A percentile compares a stretch with the other conserved stretches of the same genome.
Evolutionary conservation across 352 stramenopile species (phyloP).

Genomic region (Globisporangium splendens): DNA sequence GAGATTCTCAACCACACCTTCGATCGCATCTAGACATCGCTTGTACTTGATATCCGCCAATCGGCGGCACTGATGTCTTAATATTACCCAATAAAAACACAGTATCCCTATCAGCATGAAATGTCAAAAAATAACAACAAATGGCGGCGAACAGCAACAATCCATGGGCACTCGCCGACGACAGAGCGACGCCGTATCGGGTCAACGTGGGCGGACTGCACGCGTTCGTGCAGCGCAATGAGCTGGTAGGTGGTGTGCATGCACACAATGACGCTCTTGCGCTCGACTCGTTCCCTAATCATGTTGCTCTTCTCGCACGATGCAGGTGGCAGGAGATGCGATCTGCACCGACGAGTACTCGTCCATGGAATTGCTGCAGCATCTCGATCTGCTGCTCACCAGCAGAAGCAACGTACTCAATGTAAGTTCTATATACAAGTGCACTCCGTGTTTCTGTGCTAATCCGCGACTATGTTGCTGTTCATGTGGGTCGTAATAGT

Average conservation of each 20-base stretch:
- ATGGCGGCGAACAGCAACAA: conserved; percentile 22
- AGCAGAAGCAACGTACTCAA: conserved; percentile 21
- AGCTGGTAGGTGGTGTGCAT: conserved; percentile 16
- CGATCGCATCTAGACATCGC: no score
- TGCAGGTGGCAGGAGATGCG: neutral
- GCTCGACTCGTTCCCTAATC: neutral
- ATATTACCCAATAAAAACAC: no score
- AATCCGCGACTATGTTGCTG: neutral
- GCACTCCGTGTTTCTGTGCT: neutral
- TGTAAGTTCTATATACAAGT: conserved; percentile 5
- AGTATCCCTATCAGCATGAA: no score
- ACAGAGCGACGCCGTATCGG: conserved; percentile 13
- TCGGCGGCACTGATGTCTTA: no score
- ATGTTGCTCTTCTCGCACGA: neutral
- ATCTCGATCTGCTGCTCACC: conserved; percentile 17
- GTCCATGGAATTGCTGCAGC: conserved; percentile 23
- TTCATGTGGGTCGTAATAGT: conserved; percentile 13
- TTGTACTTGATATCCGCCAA: no score
- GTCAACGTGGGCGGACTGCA: conserved; percentile 33
- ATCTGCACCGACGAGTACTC: conserved; percentile 17
- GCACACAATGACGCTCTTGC: neutral
- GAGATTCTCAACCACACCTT: no score
- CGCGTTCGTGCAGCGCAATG: conserved; percentile 34
- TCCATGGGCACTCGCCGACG: conserved; percentile 24
- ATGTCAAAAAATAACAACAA: neutral